Evolutionary conservation across 2,329 filamentous ascomycete genomes (phyloP), one percentile per base, ranked within the genome.

Genomic region (Fusarium hostae): DNA sequence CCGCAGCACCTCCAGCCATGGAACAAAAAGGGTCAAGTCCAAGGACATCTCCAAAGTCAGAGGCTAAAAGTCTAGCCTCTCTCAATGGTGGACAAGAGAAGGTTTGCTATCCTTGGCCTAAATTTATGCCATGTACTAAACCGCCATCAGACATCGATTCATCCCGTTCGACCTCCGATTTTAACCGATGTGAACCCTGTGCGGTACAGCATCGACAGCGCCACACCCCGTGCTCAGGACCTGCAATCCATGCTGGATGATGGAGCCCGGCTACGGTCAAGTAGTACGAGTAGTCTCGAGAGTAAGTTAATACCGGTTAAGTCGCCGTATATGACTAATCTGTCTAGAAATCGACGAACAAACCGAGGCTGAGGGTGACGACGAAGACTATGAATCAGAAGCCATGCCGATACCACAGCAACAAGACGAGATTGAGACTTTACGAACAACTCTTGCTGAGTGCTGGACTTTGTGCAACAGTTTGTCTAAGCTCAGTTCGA

Each of bases 381-480:
- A 88, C 48, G 88, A 88, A 54, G 84, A 86, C 35, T 81, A 84
- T 22, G 82, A 83, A 9, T 86, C 86, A 44, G 81, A 82, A 54
- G 81, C 81, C 12, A 81, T 82, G 35, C 81, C 78, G 20, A 78
- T 80, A 39, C 80, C 79, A 43, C 81, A 79, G 61, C 85, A 87
- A n/a, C 84, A 89, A 60, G 84, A 86, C 55, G 91, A 94, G 75
- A 84, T 93, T 28, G 84, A 82, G 30, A 91, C 92, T 11, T 84
- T 97, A n/a, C 89, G 89, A 68, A 89, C 89, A 34, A 94, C 94
- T 5, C 85, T 98, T 20, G 89, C 92, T 68, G 94, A 97, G 82
- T 97, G 94, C 81, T 98, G 95, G 95, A 97, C 92, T 1, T 84
- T 98, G 18, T 98, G 95, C 83, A 98, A 97, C 78, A 97, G 94